phyloP scores from a whole-genome alignment of 169 alveolate genomes.

The Cryptosporidium canis region DNA sequence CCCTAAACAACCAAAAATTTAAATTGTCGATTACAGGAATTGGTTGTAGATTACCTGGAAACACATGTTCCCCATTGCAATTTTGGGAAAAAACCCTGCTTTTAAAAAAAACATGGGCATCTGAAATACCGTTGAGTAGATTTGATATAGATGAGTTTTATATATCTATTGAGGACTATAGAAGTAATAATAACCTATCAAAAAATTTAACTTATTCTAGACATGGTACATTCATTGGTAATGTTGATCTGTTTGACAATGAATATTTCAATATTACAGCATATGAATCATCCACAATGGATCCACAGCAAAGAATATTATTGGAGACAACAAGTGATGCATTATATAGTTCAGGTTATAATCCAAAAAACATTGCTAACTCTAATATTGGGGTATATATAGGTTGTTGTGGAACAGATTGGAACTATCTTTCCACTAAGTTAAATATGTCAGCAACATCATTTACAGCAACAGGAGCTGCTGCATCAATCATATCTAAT shows the following conservation, averaged over 20 bases:
- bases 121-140: constrained; percentile 49
- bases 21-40: constrained; percentile 53
- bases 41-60: constrained; percentile 62
- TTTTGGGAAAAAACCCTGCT: constrained; percentile 51
- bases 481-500: constrained; percentile 76
- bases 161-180: constrained; percentile 12
- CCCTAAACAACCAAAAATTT: neutral
- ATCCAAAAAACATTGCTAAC: constrained; percentile 40
- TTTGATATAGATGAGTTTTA: constrained; percentile 71
- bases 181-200: neutral
- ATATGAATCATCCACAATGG: constrained; percentile 74
- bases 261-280: constrained; percentile 70
- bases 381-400: constrained; percentile 75
- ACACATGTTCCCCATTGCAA: neutral
- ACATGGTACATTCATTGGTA: constrained; percentile 75
- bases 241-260: constrained; percentile 75
- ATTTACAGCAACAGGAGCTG: constrained; percentile 73
- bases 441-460: constrained; percentile 52
- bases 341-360: constrained; percentile 13
- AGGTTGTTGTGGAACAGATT: constrained; percentile 79
- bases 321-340: constrained; percentile 73
- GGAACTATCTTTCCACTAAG: constrained; percentile 74
- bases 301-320: constrained; percentile 80
- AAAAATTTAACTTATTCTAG: constrained; percentile 55
- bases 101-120: constrained; percentile 19